phyloP scores from a whole-genome alignment of 1,139 yeast genomes.

The Magnusiomyces sp. region DNA sequence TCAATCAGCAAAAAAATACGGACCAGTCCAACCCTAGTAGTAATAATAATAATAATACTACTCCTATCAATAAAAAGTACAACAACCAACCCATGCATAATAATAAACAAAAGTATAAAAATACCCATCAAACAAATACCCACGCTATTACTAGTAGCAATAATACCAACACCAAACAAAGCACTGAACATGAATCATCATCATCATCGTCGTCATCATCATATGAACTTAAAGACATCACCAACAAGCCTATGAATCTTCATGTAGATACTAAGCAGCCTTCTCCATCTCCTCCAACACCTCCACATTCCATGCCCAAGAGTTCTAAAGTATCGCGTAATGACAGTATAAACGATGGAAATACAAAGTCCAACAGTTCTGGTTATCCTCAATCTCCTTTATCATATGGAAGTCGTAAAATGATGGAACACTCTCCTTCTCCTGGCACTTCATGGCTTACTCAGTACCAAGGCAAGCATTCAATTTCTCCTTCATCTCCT shows the following conservation, averaged over 20 bases:
- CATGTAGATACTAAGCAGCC: neutral
- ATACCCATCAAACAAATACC: neutral
- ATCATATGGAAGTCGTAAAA: neutral
- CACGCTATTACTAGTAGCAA: neutral
- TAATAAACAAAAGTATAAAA: neutral
- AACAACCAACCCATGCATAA: neutral
- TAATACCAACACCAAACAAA: neutral
- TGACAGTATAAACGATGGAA: neutral
- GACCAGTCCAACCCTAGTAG: neutral
- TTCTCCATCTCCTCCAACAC: slow-evolving; percentile 1
- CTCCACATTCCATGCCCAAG: neutral
- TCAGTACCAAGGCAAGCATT: slow-evolving; percentile 1
- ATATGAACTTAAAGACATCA: neutral
- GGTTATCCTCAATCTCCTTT: neutral
- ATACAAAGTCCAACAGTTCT: neutral
- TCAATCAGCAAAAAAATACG: slow-evolving; percentile 5
- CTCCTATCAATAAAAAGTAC: neutral
- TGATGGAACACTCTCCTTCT: slow-evolving; percentile 19
- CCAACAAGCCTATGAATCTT: too few species aligned
- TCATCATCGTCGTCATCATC: too few species aligned
- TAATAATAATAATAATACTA: neutral
- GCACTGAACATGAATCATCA: too few species aligned
- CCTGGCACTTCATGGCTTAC: slow-evolving; percentile 23
- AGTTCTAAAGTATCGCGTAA: too few species aligned
- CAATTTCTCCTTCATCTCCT: neutral